Evolutionary conservation across 2,329 filamentous ascomycete genomes (phyloP).

Genomic region (Beauveria varroae): DNA sequence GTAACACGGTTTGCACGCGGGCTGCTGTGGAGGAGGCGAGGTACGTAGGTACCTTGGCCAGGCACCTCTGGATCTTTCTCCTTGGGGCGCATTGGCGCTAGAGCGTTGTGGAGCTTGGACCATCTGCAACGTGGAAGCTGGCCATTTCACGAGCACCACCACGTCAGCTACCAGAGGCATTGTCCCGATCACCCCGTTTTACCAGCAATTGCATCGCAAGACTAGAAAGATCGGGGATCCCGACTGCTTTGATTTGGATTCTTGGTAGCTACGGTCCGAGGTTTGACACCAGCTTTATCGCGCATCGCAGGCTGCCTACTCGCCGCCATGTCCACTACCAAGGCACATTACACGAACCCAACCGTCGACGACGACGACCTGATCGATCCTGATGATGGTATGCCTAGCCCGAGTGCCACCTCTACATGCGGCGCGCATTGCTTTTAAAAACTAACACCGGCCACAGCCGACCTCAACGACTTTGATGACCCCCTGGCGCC

Average conservation of each 20-base stretch:
- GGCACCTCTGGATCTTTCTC: too few relatives aligned
- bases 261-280: background rate
- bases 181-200: background rate
- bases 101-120: constrained; percentile 20
- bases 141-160: constrained; percentile 11
- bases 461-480: constrained; percentile 74
- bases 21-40: background rate
- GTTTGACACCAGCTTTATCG: background rate
- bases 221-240: too few relatives aligned
- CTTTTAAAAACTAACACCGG: constrained; percentile 15
- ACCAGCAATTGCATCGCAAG: background rate
- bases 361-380: constrained; percentile 60
- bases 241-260: too few relatives aligned
- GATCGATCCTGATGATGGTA: constrained; percentile 75
- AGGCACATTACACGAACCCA: constrained; percentile 54
- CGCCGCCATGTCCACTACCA: constrained; percentile 36
- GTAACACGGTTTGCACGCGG: background rate
- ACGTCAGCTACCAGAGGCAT: constrained; percentile 11
- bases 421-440: background rate
- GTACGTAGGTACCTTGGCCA: background rate
- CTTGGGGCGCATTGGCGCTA: too few relatives aligned
- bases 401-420: constrained; percentile 14
- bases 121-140: constrained; percentile 19
- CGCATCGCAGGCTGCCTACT: background rate
- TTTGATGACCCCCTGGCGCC: constrained; percentile 77